Base-by-base conservation (phyloP, 176 grass and related monocot genomes). In the Paspalum notatum region DNA sequence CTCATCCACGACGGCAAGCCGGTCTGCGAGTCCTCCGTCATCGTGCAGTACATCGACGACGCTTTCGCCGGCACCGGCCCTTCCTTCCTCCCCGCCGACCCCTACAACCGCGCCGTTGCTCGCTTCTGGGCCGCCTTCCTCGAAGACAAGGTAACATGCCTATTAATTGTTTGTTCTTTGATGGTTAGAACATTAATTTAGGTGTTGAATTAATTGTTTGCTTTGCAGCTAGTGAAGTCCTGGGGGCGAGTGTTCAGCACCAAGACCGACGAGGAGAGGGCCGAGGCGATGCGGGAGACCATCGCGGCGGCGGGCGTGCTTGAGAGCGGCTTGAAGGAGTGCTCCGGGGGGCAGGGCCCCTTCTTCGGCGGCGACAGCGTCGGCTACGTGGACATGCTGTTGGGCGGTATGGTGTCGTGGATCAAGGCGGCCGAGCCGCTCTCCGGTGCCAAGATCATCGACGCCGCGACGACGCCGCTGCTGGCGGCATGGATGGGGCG, bases 1-100 rank as follows among this genome's bases (percentile, higher is more conserved):
- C 71, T 91, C 5, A 84, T 91, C 68, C 89, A 91, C 76, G 44
- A 79, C 37, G 81, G 70, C 12, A 76, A 20, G 60, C 63, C 85
- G 4, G 13, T 91, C 41, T 80, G 62, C 16, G 82, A 88, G 62
- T 91, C 89, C 9, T 9, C 56, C 9, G 42, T 91, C 63, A 82
- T 91, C 39, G 7, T 91, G 2, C 75, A 91, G 77, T 91, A 91
- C 71, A 74, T 91, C 14, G 85, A 91, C 4, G 89, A 91, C 14
- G 57, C 72, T 10, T 91, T 86, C 81, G 12, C 58, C 40, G 17
- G 38, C 39, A 25, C 38, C 32, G 74, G 54, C 25, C 72, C 54
- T 0, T 46, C 76, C 38, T n/a, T 88, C 32, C 72, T 91, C 39
- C 85, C 89, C 22, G 38, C 71, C 11, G 89, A 85, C 74, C 72